Conservation (phyloP, 2,329 filamentous ascomycete genomes). For the Salinomyces thailandicus region DNA sequence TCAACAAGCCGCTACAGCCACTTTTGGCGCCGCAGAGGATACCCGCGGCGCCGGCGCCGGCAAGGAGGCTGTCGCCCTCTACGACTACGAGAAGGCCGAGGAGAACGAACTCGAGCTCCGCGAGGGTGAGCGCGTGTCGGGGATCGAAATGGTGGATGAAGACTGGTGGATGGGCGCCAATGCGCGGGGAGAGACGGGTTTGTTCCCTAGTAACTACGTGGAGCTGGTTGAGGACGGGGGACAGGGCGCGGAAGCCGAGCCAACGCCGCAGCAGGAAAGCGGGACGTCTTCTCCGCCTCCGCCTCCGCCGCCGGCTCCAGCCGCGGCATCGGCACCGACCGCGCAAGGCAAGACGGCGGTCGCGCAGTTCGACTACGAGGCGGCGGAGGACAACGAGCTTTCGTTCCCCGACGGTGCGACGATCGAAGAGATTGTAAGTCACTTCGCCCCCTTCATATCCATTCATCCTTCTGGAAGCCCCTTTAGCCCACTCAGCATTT, state of each 20-base stretch:
- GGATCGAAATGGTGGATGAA: slow-evolving; percentile 95
- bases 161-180: slow-evolving; percentile 99
- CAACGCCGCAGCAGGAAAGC: no score
- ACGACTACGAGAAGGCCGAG: slow-evolving; percentile 95
- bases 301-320: slow-evolving; percentile 11
- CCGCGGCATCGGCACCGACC: slow-evolving; percentile 10
- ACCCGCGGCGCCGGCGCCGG: slow-evolving; percentile 39
- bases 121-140: slow-evolving; percentile 77
- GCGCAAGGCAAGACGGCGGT: slow-evolving; percentile 49
- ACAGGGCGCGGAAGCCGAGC: neutral
- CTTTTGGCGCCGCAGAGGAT: slow-evolving; percentile 35
- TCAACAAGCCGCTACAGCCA: slow-evolving; percentile 34
- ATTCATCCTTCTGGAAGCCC: no score
- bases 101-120: slow-evolving; percentile 89
- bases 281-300: slow-evolving; percentile 33
- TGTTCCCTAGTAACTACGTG: slow-evolving; percentile 97
- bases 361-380: slow-evolving; percentile 91
- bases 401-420: slow-evolving; percentile 85
- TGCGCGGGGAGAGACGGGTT: slow-evolving; percentile 65
- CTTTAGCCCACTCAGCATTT: neutral
- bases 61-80: slow-evolving; percentile 69
- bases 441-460: neutral
- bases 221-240: slow-evolving; percentile 55
- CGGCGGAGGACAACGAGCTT: slow-evolving; percentile 78
- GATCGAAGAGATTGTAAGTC: slow-evolving; percentile 64